Evolutionary conservation across 768 basidiomycete genomes (phyloP), one percentile per base, ranked within the genome.

Genomic region (Boletus pseudo-olivaceus): DNA sequence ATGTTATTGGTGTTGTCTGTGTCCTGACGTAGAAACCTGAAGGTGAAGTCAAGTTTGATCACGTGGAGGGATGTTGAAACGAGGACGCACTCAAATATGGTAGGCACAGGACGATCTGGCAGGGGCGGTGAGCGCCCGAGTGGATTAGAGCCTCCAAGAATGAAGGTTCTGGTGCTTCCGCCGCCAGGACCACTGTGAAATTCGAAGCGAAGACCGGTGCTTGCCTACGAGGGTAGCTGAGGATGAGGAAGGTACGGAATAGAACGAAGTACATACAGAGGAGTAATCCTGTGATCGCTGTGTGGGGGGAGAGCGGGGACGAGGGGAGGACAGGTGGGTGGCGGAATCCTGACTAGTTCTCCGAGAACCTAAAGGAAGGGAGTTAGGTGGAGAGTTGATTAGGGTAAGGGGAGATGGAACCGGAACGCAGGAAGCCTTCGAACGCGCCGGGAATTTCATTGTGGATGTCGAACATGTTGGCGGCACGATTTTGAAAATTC

Each of bases 71-170:
- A 32, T 23, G 17, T 26, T 37, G 39, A 62, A 52, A 27, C 48
- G 29, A 57, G 32, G 10, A 63, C 76, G 65, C 64, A 86, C 81
- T 85, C 81, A 7, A 81, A 73, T 74, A 84, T 77, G 17, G 75
- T 79, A 8, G 79, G 65, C 1, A 65, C 55, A 30, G 59, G 37
- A 40, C 42, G 56, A 33, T 65, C 76, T 29, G 74, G 63, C 54
- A 64, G 67, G 7, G 57, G 47, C 8, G 57, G 58, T 55, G 64
- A 57, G 39, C 53, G 57, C 48, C 66, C 60, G 8, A 63, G 56
- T 9, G 68, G 60, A 33, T 68, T 66, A 7, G 75, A 58, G 7
- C 67, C 69, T 10, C 76, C 77, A 23, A 78, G 41, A 29, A 78
- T 52, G 43, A 77, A 66, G 4, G 76, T 69, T 39, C 76, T 62